Base-by-base conservation (phyloP, 2,329 filamentous ascomycete genomes). In the Zalaria obscura region DNA sequence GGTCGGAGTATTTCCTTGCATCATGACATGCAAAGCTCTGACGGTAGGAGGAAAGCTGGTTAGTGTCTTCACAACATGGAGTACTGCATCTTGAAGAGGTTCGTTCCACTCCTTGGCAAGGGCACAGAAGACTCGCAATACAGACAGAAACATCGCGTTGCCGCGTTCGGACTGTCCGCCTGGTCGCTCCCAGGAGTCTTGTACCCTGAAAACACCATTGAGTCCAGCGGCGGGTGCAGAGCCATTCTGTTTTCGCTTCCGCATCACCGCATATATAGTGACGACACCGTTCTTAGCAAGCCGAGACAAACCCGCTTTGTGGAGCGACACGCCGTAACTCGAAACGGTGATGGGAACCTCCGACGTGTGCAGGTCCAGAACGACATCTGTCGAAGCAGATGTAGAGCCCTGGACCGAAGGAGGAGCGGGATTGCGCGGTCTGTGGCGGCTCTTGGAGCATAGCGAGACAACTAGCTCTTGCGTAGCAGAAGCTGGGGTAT, bases 81-180 rank as follows among this genome's bases (percentile, higher is more conserved):
- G 47, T 1, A 61, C 38, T 5, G 51, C 50, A 18, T 18, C 42
- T 61, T 45, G 25, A 47, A 38, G 9, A 34, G 35, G 7, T 3
- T 35, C 28, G 31, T 33, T 39, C 36, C 42, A 44, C n/a, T 40
- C 44, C 47, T 50, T 57, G 43, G 49, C 46, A 27, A 44, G 40
- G 26, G 39, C 48, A 32, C 42, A 40, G 36, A 61, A 59, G 4
- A 62, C 51, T 18, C 58, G 50, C 25, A 62, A 45, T 3, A 57
- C 54, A 6, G 59, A 59, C 2, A 63, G 49, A 27, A 61, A 52
- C 42, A 58, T 57, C 5, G 59, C 55, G 3, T 55, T 50, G 25
- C 57, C 59, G 28, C 59, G 56, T 5, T 55, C 47, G 2, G 52
- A 55, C 36, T 61, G 55, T 2, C 43, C 44, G 4, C 52, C 35